A percentile compares a stretch with the other conserved stretches of the same genome.
Conservation (phyloP, 352 stramenopile genomes). For the Globisporangium paddicum region DNA sequence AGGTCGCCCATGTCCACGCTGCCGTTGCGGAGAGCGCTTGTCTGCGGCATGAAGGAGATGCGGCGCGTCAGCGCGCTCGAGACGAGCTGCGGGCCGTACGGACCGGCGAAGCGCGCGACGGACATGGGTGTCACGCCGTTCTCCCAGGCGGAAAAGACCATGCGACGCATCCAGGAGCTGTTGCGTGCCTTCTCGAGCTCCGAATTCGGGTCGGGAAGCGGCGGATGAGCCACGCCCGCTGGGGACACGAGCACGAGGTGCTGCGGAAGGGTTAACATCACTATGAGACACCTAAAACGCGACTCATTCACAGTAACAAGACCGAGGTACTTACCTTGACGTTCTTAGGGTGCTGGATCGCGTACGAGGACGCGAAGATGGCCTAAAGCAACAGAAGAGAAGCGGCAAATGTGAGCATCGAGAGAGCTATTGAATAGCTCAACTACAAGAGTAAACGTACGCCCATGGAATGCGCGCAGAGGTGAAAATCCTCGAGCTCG, state of each 20-base stretch:
- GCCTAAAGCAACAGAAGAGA: slow-evolving; percentile 27
- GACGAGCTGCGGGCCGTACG: slow-evolving; percentile 76
- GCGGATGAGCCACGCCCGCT: slow-evolving; percentile 56
- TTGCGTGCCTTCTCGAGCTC: slow-evolving; percentile 30
- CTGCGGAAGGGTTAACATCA: slow-evolving; percentile 18
- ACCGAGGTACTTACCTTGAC: slow-evolving; percentile 38
- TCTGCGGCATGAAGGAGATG: slow-evolving; percentile 71
- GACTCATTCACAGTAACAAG: not conserved
- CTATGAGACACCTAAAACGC: not conserved
- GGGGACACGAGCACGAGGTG: slow-evolving; percentile 76
- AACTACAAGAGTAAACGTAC: slow-evolving; percentile 22
- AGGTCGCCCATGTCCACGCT: slow-evolving; percentile 56
- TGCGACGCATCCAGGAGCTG: slow-evolving; percentile 46
- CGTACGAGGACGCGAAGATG: slow-evolving; percentile 81
- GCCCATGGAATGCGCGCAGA: slow-evolving; percentile 82
- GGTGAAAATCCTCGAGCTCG: slow-evolving; percentile 55
- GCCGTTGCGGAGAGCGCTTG: slow-evolving; percentile 64
- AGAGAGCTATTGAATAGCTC: not conserved
- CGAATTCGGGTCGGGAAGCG: slow-evolving; percentile 31
- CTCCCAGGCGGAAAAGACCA: slow-evolving; percentile 57
- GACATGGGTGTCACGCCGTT: slow-evolving; percentile 75
- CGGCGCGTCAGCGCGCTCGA: slow-evolving; percentile 56
- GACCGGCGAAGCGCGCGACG: slow-evolving; percentile 56
- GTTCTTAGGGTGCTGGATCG: slow-evolving; percentile 47
- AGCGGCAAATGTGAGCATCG: not conserved